Percentiles rank a stretch among this genome's conserved stretches.
These are phyloP conservation scores for Beta macrorhiza DNA, from an alignment of 179 eudicot genomes.

Conservation along the genomic window DNA sequence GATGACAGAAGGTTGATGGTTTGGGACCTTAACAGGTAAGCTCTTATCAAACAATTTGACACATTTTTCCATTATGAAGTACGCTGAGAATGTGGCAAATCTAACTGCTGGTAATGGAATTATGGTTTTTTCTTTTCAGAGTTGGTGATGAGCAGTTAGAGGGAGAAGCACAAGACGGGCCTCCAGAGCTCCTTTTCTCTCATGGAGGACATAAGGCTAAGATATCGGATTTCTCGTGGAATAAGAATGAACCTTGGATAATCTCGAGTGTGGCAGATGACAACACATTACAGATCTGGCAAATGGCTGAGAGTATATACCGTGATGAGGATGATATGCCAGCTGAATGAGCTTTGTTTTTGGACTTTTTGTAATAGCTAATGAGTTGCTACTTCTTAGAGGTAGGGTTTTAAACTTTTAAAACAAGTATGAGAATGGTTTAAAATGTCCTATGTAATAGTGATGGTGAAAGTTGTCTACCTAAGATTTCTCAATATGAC, in stretches of 20 bases:
- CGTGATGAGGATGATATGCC: constrained; percentile 61
- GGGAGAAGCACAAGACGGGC: constrained; percentile 97
- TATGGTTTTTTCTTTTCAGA: constrained; percentile 34
- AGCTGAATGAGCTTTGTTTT: neutral
- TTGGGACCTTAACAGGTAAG: constrained; percentile 96
- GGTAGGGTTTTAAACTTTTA: neutral
- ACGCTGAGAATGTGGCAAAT: neutral
- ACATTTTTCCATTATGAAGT: no score
- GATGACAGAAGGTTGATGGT: constrained; percentile 95
- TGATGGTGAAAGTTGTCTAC: neutral
- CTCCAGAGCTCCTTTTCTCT: constrained; percentile 91
- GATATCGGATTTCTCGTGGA: constrained; percentile 97
- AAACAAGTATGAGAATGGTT: neutral
- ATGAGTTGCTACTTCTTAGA: neutral
- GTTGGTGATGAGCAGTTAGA: constrained; percentile 94
- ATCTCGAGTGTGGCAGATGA: constrained; percentile 86
- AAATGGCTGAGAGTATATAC: constrained; percentile 77
- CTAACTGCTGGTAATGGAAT: neutral
- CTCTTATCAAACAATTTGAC: neutral
- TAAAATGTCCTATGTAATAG: neutral
- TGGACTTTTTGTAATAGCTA: neutral
- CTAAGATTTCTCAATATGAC: no score
- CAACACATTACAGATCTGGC: constrained; percentile 78
- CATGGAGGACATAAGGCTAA: constrained; percentile 96
- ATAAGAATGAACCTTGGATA: constrained; percentile 77